Percentiles rank a stretch among this genome's conserved stretches.
phyloP scores from a whole-genome alignment of 78 protist species.

The slime mould (Dictyostelium discoideum) region dicty_2.7 NC_007088.5:2411501-2412000 shows the following conservation, averaged over 20 bases:
- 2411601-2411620: background rate
- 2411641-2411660: background rate
- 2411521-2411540: background rate
- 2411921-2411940: too few relatives aligned
- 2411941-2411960: background rate
- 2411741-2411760: too few relatives aligned
- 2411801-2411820: background rate
- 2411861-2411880: background rate
- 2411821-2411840: background rate
- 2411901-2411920: background rate
- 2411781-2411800: background rate
- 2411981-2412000: background rate
- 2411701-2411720: too few relatives aligned
- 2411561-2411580: background rate
- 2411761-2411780: background rate
- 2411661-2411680: background rate
- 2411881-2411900: background rate
- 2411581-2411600: background rate
- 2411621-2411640: background rate
- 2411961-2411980: background rate
- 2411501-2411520: background rate
- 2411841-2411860: background rate
- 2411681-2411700: background rate
- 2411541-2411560: background rate
- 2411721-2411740: too few relatives aligned